Evolutionary conservation across 768 basidiomycete species (phyloP), one percentile per base, ranked within the genome.

Genomic region (Collybiopsis luxurians): DNA sequence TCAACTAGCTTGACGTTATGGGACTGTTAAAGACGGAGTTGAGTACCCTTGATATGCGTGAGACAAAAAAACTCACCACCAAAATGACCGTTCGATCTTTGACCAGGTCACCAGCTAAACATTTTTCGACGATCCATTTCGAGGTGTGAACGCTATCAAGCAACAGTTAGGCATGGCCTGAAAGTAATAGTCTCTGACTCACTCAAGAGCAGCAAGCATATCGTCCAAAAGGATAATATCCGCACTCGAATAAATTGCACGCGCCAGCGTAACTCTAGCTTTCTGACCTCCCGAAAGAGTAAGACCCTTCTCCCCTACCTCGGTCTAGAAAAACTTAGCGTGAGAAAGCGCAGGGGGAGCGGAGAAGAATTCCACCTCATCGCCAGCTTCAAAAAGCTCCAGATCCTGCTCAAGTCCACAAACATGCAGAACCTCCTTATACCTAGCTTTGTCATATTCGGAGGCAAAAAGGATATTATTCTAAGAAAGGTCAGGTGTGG

Each of bases 401-500:
- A 94, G 70, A 65, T 95, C 92, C 5, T 77, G 76, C 59, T 87
- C 85, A 46, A 95, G 73, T 54, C 83, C 88, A n/a, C 91, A 85
- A 65, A 90, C 89, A 17, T 79, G 70, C 36, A 96, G 71, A 0
- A 87, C 90, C 66, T 85, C 80, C 77, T 85, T 85, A 66, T 95
- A 95, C 5, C 87, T 79, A 54, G 79, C 82, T 65, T 90, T 85
- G 47, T 95, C 86, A 59, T 84, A 91, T 0, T 84, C 79, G 12
- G 83, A 71, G 23, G 91, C 90, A 59, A 96, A 95, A 42, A 90
- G 70, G 57, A 95, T 88, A 64, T 95, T 96, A 12, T 76, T 73
- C 70, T 75, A 30, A 36, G 23, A 24, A 19, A 13, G 27, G 36
- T 10, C 12, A 48, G 30, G 10, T 7, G 21, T 2, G 10, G 24